These are phyloP conservation scores for Cordyceps sp. DNA, from an alignment of 2,329 filamentous ascomycete species.

Conservation along the genomic window DNA sequence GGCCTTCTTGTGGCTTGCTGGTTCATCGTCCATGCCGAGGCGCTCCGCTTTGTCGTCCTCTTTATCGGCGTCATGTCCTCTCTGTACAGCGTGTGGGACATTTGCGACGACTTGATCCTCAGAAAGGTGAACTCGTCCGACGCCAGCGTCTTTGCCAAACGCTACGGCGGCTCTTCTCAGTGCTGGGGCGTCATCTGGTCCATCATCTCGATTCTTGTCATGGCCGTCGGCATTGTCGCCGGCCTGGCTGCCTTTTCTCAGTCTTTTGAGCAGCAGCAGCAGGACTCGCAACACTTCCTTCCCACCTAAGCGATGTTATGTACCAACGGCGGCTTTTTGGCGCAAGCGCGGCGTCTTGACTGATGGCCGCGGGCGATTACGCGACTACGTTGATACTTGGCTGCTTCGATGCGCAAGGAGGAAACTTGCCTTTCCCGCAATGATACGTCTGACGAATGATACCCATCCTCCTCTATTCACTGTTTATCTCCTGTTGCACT, in stretches of 20 bases:
- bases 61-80: slow-evolving; percentile 75
- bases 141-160: slow-evolving; percentile 61
- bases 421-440: too few species aligned
- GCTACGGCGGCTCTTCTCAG: slow-evolving; percentile 63
- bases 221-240: slow-evolving; percentile 58
- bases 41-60: slow-evolving; percentile 56
- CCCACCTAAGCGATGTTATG: slow-evolving; percentile 19
- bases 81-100: slow-evolving; percentile 72
- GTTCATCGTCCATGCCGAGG: slow-evolving; percentile 65
- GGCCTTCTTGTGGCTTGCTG: slow-evolving; percentile 57
- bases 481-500: too few species aligned
- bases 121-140: slow-evolving; percentile 69
- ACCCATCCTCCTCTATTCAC: too few species aligned
- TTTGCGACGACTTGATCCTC: slow-evolving; percentile 67
- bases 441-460: too few species aligned
- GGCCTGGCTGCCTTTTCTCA: slow-evolving; percentile 63
- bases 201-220: slow-evolving; percentile 53
- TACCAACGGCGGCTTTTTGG: too few species aligned
- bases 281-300: slow-evolving; percentile 52
- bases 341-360: too few species aligned
- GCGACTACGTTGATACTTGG: too few species aligned
- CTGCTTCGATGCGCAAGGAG: too few species aligned
- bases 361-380: too few species aligned
- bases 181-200: slow-evolving; percentile 74
- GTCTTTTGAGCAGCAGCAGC: slow-evolving; percentile 49